A percentile compares a stretch with the other conserved stretches of the same genome.
phyloP scores from a whole-genome alignment of 306 rosid genomes.

The Citrullus amarus region DNA sequence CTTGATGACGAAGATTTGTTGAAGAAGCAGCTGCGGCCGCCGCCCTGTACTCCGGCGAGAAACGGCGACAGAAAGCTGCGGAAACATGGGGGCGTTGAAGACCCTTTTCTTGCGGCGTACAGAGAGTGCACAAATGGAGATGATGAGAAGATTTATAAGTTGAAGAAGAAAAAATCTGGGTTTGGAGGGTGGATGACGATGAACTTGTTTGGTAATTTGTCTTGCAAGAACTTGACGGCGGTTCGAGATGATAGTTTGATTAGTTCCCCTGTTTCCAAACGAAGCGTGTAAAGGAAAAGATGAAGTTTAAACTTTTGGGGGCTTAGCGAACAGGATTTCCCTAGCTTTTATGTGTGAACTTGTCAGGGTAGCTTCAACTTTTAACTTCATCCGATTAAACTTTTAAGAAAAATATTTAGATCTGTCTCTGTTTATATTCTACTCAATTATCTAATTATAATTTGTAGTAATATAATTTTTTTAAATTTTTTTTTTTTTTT shows the following conservation, averaged over 20 bases:
- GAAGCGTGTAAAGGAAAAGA: neutral
- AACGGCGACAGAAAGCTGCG: constrained; percentile 38
- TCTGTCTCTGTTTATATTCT: no score
- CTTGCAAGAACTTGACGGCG: constrained; percentile 30
- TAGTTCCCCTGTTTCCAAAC: constrained; percentile 22
- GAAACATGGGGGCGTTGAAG: constrained; percentile 18
- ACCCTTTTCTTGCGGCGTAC: constrained; percentile 64
- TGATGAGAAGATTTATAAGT: constrained; percentile 2
- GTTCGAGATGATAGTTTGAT: constrained; percentile 39
- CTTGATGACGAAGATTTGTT: constrained; percentile 11
- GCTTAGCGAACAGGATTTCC: no score
- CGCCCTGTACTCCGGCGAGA: constrained; percentile 36
- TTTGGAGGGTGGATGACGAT: constrained; percentile 17
- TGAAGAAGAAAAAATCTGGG: neutral
- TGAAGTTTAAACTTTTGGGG: neutral
- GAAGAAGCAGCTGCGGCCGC: constrained; percentile 39
- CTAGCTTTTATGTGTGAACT: no score
- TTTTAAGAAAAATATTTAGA: no score
- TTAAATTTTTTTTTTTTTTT: no score
- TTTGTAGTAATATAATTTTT: no score
- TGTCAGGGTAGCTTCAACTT: no score
- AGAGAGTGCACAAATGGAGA: constrained; percentile 47
- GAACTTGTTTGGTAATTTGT: constrained; percentile 20
- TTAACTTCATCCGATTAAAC: no score
- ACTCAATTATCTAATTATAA: no score